These are phyloP conservation scores for Cyberlindnera meyerae DNA, from an alignment of 805 yeast species.

Conservation along the genomic window DNA sequence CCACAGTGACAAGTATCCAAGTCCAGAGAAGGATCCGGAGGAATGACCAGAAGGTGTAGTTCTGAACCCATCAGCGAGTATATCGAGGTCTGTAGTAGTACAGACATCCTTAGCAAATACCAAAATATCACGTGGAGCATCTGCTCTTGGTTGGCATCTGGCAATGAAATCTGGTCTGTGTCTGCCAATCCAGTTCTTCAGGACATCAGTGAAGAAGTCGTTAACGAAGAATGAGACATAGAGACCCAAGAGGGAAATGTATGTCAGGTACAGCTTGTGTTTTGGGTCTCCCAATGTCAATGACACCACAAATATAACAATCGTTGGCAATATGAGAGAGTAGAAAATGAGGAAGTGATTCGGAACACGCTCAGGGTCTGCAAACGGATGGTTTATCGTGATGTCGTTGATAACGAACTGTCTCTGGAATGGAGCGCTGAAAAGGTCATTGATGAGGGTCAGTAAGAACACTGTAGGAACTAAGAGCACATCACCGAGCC, in stretches of 20 bases:
- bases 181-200: constrained; percentile 84
- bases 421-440: constrained; percentile 63
- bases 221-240: constrained; percentile 54
- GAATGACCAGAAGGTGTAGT: constrained; percentile 85
- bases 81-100: constrained; percentile 42
- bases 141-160: constrained; percentile 67
- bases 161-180: constrained; percentile 90
- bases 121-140: constrained; percentile 49
- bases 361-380: constrained; percentile 68
- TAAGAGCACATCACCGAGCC: constrained; percentile 32
- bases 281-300: constrained; percentile 36
- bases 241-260: constrained; percentile 64
- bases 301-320: constrained; percentile 32
- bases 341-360: constrained; percentile 48
- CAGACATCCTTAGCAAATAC: constrained; percentile 64
- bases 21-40: constrained; percentile 62
- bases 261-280: constrained; percentile 54
- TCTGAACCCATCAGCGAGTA: constrained; percentile 65
- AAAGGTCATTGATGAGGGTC: constrained; percentile 30
- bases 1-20: constrained; percentile 62
- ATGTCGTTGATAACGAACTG: constrained; percentile 73
- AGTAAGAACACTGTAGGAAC: constrained; percentile 28
- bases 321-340: constrained; percentile 46
- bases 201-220: constrained; percentile 59
- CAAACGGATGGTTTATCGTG: constrained; percentile 76